These are phyloP conservation scores for cucumber (Cucumis sativus) DNA, from an alignment of 306 rosid species.

Conservation along the genomic window Cucumber_9930_V3 NC_026659.2:30439001-30439500, in stretches of 20 bases:
- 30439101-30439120: not conserved
- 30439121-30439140: not conserved
- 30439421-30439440: not conserved
- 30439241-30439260: not conserved
- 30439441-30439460: not conserved
- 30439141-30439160: conserved; percentile 23
- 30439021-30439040: not conserved
- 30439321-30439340: too few relatives aligned
- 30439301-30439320: too few relatives aligned
- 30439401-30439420: conserved; percentile 7
- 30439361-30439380: too few relatives aligned
- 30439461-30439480: not conserved
- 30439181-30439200: conserved; percentile 14
- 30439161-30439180: conserved; percentile 21
- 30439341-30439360: too few relatives aligned
- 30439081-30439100: not conserved
- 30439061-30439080: not conserved
- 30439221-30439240: not conserved
- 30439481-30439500: not conserved
- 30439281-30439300: too few relatives aligned
- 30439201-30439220: conserved; percentile 4
- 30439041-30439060: conserved; percentile 8
- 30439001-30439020: conserved; percentile 15
- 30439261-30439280: too few relatives aligned
- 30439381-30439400: not conserved